Conservation (phyloP, 257 asterid species). For the Eucommia ulmoides region DNA sequence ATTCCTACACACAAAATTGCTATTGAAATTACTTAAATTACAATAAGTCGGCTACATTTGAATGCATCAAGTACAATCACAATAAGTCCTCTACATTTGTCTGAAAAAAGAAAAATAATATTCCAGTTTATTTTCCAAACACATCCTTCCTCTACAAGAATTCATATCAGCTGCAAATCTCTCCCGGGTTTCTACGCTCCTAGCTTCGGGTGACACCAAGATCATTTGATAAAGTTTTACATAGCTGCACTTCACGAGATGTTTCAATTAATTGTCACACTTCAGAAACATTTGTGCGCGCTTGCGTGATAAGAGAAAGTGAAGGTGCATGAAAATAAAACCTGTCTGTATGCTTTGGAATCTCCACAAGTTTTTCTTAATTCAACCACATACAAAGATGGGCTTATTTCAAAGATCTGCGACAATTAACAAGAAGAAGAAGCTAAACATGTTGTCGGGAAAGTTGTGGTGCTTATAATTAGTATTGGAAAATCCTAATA, state of each 20-base stretch:
- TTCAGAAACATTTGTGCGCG: background rate
- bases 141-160: too few species aligned
- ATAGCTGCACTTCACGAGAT: constrained; percentile 41
- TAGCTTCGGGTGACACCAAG: constrained; percentile 55
- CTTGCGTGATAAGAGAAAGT: background rate
- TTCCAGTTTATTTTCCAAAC: too few species aligned
- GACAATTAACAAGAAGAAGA: constrained; percentile 3
- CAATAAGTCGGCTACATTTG: too few species aligned
- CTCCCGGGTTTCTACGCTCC: too few species aligned
- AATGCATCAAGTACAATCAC: too few species aligned
- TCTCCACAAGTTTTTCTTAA: constrained; percentile 65
- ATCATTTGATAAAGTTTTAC: constrained; percentile 62
- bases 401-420: constrained; percentile 87
- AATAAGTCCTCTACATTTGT: too few species aligned
- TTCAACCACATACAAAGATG: constrained; percentile 76
- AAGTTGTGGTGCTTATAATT: background rate
- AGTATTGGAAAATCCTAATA: background rate
- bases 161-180: too few species aligned
- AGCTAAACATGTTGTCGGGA: background rate
- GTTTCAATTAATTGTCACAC: background rate
- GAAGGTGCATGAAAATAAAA: constrained; percentile 7
- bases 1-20: too few species aligned
- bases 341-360: constrained; percentile 66
- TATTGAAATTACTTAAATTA: too few species aligned
- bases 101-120: too few species aligned